Percentiles rank a stretch among this genome's conserved stretches.
Conservation (phyloP, 257 asterid species). For the Solanum bulbocastanum region DNA sequence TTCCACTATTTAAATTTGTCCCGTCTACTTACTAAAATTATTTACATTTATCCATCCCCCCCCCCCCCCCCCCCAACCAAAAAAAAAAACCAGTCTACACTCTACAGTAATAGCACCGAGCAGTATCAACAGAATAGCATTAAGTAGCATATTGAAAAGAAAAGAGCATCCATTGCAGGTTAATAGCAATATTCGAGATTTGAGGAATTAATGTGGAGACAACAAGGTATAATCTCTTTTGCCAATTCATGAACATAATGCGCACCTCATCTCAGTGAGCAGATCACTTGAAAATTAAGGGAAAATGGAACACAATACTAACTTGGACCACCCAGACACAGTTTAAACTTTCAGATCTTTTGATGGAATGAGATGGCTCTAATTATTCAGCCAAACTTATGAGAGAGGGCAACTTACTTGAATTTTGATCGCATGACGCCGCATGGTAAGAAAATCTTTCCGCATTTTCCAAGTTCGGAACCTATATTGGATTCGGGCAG, state of each 20-base stretch:
- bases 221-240: background rate
- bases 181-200: background rate
- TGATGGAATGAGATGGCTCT: background rate
- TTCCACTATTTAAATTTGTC: background rate
- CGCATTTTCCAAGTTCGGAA: slow-evolving; percentile 88
- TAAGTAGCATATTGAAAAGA: background rate
- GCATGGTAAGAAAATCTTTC: slow-evolving; percentile 72
- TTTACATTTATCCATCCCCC: background rate
- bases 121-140: background rate
- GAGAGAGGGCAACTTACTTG: slow-evolving; percentile 43
- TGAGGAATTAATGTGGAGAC: background rate
- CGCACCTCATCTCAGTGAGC: background rate
- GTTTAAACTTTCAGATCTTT: background rate
- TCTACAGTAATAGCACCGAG: background rate
- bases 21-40: background rate
- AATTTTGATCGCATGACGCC: slow-evolving; percentile 73
- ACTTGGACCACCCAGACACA: background rate
- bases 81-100: background rate
- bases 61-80: background rate
- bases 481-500: slow-evolving; percentile 78
- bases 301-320: background rate
- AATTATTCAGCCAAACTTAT: background rate
- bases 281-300: background rate
- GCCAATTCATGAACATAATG: background rate
- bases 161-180: background rate